Base-by-base conservation (phyloP, 2,329 filamentous ascomycete genomes). In the Colletotrichum coccodes region DNA sequence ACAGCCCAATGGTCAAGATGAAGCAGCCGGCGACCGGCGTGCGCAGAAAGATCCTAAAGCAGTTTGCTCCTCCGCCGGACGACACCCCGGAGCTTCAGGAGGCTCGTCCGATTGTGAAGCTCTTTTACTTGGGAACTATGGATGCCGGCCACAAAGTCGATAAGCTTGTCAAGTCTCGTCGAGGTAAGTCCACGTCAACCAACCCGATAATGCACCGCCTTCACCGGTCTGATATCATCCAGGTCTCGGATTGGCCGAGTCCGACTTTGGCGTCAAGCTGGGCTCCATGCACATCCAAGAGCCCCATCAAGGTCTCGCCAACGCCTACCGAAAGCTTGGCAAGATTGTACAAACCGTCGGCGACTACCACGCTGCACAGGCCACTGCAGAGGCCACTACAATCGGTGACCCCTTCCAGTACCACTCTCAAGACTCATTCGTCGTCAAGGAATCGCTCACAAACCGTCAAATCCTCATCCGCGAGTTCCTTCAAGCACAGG, bases 121-220 rank as follows among this genome's bases (percentile, higher is more conserved):
- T 95, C 54, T 98, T 99, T 79, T 99, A 99, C 77, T 85, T 99
- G 26, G 94, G 94, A 23, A 92, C 94, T 7, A 97, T 99, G 94
- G 96, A 98, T 78, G 90, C 94, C n/a, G 94, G 94, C 49, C 96
- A 99, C 81, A 98, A 98, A 82, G 90, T 99, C 36, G 96, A 99
- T 77, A 94, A 92, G 77, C 88, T 98, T 38, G 96, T 99, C 72
- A 98, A 97, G 82, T 90, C 92, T 70, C 89, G 96, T 77, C 89
- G 95, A 90, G 94, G 95, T 97, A 88, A 73, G 84, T 78, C 40
- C 46, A 49, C 28, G n/a, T 58, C 14, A 49, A 68, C 23, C 16
- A 12, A 18, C 57, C 30, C 11, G 26, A 52, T 30, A 26, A 34
- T 30, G 57, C 44, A 63, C 52, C 5, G 9, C 18, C 23, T 46